Evolutionary conservation across 139 green algal genomes (phyloP).

Genomic region (Diplosphaera chodatii): DNA sequence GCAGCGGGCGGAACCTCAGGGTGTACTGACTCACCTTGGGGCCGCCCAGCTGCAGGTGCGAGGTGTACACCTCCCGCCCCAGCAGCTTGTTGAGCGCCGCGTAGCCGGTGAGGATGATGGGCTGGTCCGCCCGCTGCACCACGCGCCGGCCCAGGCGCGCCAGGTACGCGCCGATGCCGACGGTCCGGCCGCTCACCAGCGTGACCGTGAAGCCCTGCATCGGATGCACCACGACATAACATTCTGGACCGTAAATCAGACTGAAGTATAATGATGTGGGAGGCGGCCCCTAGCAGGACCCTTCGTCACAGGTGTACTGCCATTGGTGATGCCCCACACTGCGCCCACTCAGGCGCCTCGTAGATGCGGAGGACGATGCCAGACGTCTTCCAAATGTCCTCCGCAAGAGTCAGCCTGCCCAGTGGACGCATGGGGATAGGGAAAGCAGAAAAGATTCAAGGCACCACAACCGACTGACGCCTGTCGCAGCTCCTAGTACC

Average conservation of each 20-base stretch:
- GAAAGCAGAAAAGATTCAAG: too few species aligned
- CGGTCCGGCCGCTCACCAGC: conserved; percentile 83
- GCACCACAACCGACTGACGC: too few species aligned
- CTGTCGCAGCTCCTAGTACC: too few species aligned
- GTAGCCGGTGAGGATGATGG: conserved; percentile 98
- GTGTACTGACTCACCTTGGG: conserved; percentile 50
- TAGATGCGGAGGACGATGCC: too few species aligned
- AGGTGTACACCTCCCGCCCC: conserved; percentile 90
- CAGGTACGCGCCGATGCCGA: conserved; percentile 98
- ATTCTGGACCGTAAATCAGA: neutral
- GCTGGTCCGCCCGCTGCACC: conserved; percentile 88
- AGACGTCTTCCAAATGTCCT: too few species aligned
- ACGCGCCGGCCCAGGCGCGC: conserved; percentile 81
- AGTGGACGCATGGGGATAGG: too few species aligned
- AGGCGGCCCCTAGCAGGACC: too few species aligned
- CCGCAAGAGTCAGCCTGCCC: too few species aligned
- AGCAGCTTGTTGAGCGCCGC: conserved; percentile 98
- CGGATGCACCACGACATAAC: conserved; percentile 49
- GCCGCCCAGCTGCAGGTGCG: conserved; percentile 92
- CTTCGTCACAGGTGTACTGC: too few species aligned
- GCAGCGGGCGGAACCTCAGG: too few species aligned
- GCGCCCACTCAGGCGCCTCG: too few species aligned
- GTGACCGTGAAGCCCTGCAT: conserved; percentile 91
- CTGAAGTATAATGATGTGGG: conserved; percentile 80
- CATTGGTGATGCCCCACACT: too few species aligned